Percentiles rank a stretch among this genome's conserved stretches.
Evolutionary conservation across 768 basidiomycete species (phyloP).

Genomic region (Boletus reticuloceps): DNA sequence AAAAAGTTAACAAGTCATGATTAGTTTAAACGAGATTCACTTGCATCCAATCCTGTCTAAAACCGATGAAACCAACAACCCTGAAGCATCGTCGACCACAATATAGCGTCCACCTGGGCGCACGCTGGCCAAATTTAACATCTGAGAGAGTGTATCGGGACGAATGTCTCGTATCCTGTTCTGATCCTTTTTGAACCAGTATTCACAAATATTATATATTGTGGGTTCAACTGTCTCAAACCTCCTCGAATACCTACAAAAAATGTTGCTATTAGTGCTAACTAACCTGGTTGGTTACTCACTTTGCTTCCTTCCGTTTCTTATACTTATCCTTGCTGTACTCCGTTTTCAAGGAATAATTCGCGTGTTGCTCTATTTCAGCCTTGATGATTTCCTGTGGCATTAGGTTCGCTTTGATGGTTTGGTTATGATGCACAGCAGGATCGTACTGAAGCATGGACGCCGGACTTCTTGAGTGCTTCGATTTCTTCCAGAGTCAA

Average conservation of each 20-base stretch:
- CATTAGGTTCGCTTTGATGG: conserved; percentile 10
- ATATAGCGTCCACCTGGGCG: conserved; percentile 85
- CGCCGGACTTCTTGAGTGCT: conserved; percentile 75
- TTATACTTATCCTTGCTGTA: conserved; percentile 99
- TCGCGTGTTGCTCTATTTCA: conserved; percentile 91
- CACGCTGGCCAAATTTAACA: conserved; percentile 80
- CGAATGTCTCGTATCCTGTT: conserved; percentile 80
- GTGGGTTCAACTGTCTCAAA: conserved; percentile 90
- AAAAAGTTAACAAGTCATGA: background rate
- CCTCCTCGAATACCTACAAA: conserved; percentile 73
- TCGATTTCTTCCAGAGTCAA: conserved; percentile 83
- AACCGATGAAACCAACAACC: conserved; percentile 80
- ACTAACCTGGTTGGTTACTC: conserved; percentile 23
- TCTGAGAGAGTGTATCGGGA: conserved; percentile 84
- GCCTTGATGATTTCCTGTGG: conserved; percentile 88
- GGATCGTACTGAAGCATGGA: conserved; percentile 65
- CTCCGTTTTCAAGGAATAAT: conserved; percentile 92
- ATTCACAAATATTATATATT: conserved; percentile 81
- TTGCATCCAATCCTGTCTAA: conserved; percentile 84
- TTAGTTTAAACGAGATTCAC: conserved; percentile 9
- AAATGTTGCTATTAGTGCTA: background rate
- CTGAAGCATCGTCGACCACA: conserved; percentile 89
- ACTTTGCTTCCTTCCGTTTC: conserved; percentile 97
- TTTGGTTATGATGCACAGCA: conserved; percentile 1
- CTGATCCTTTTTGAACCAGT: conserved; percentile 86